Conservation (phyloP, 164 flowering plant species). For the Magnolia kwangsiensis region DNA sequence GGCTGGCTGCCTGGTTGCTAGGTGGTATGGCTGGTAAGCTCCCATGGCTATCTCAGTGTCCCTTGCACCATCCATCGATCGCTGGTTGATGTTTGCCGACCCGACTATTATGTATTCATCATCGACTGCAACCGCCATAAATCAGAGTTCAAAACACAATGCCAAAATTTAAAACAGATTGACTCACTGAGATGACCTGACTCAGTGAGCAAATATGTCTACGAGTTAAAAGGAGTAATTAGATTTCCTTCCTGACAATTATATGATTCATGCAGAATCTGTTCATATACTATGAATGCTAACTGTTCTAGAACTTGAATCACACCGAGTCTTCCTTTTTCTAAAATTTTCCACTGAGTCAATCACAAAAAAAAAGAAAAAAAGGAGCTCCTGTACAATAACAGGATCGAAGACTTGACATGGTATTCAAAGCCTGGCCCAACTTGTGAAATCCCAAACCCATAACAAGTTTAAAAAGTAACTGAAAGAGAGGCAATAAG, state of each 20-base stretch:
- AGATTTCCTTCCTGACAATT: not conserved
- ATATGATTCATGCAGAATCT: not conserved
- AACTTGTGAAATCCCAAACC: no score
- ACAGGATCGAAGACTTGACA: no score
- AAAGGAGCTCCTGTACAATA: no score
- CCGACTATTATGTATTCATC: conserved; percentile 86
- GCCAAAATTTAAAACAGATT: not conserved
- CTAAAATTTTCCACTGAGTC: not conserved
- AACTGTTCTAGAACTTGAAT: not conserved
- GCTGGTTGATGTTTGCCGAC: conserved; percentile 81
- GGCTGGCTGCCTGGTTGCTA: conserved; percentile 40
- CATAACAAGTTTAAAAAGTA: no score
- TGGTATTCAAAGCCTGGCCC: no score
- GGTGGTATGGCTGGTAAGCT: conserved; percentile 65
- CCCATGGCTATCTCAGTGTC: conserved; percentile 92
- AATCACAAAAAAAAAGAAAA: no score
- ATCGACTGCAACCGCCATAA: conserved; percentile 46
- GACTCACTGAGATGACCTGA: no score
- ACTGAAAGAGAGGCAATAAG: no score
- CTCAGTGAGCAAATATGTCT: not conserved
- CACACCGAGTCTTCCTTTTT: not conserved
- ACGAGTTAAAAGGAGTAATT: not conserved
- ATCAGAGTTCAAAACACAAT: not conserved
- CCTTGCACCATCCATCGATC: conserved; percentile 82
- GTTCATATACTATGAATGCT: not conserved